Base-by-base conservation (phyloP, 2,329 filamentous ascomycete genomes). In the Pyricularia sp. region DNA sequence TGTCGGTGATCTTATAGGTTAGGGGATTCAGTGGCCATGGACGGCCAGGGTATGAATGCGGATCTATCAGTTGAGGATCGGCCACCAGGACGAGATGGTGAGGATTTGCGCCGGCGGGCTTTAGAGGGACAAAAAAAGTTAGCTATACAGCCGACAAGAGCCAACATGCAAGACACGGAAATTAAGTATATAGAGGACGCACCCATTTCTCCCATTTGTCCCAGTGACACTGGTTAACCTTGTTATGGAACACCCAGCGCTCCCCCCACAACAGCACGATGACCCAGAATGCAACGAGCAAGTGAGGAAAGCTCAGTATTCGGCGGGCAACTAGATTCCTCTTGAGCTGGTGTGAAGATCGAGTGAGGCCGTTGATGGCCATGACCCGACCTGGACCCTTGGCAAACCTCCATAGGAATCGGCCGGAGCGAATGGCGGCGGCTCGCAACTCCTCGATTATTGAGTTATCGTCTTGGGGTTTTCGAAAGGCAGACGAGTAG, bases 151-250 rank as follows among this genome's bases (percentile, higher is more conserved):
- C 10, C 23, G 26, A 6, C 26, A 7, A 36, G 14, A 31, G 4
- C 17, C 20, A 67, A 23, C n/a, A 50, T 33, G n/a, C 1, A 26
- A 59, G 20, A 26, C 42, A 17, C 50, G 5, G 58, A 70, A 11
- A n/a, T 6, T 31, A 31, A 10, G 36, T 59, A 1, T 20, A 63
- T 63, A 28, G 25, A 6, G 11, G 69, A 74, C 86, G 76, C 83
- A 97, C 93, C 94, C 95, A 99, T 78, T 87, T 85, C 82, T 99
- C 95, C 95, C 95, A 99, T 59, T 86, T 86, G 50, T 87, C 84
- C 95, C 95, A 99, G 68, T 86, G 81, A 78, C 95, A 99, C 67
- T 81, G 84, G 69, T 86, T 82, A 20, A 97, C 86, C 70, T 86
- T 88, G 71, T 86, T 86, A 68, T 85, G 83, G 78, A 96, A 98